Evolutionary conservation across 305 asterid genomes (phyloP), one percentile per base, ranked within the genome.

Genomic region (Lippia alba): DNA sequence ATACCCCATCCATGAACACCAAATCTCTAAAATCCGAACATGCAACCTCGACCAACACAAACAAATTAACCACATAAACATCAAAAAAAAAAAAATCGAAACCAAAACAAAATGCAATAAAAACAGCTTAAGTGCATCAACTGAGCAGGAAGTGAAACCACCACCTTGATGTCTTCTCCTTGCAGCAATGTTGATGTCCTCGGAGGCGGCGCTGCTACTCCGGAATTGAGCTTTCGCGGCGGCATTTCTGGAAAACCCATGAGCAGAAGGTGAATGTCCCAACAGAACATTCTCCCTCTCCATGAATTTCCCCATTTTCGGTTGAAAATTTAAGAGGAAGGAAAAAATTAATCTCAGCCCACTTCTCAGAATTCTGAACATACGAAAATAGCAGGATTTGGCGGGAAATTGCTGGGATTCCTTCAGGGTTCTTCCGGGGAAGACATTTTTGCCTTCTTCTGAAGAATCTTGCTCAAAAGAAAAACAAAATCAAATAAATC

Each of bases 131-230:
- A n/a, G 11, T 74, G 87, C 96, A 97, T 91, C 72, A 86, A 82
- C 53, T 80, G 91, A 63, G 90, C 59, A 46, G 94, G 89, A 48
- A 78, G 76, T 15, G 83, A 94, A 94, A 75, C 82, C 89, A 54
- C 64, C 82, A 2, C 87, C 81, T 32, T 62, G 80, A 39, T 62
- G 77, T 56, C 89, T 51, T 71, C 90, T 81, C 54, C 94, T 82
- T 41, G 64, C 71, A 39, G 10, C 36, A 85, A 92, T 1, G 94
- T 34, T 34, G 40, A 3, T 34, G 6, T 80, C 95, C 2, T 82
- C 95, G 7, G 85, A 70, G 72, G n/a, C n/a, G n/a, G n/a, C n/a
- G n/a, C 59, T 65, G 32, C 56, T 34, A 6, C 6, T 19, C 39
- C 17, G 20, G 10, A 46, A 46, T 2, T 73, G 64, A 48, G 70